A percentile compares a stretch with the other conserved stretches of the same genome.
Conservation (phyloP, 257 asterid genomes). For the Jasminum sambac region DNA sequence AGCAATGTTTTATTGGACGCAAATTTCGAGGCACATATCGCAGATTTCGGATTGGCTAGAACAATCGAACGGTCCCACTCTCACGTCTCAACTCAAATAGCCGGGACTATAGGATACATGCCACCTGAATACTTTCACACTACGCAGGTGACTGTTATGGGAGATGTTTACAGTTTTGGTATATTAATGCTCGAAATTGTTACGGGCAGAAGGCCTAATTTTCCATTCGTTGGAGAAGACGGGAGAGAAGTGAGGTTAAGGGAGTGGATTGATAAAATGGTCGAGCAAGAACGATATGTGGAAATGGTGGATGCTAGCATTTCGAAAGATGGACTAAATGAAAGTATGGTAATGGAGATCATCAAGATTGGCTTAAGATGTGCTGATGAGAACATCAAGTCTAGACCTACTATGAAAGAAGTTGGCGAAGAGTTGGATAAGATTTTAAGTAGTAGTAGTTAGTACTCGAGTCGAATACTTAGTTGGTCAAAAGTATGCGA, state of each 20-base stretch:
- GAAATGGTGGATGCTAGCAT: conserved; percentile 69
- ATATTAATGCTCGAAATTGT: conserved; percentile 66
- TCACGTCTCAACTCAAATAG: conserved; percentile 86
- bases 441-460: conserved; percentile 20
- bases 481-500: not conserved
- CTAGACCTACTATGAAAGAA: conserved; percentile 63
- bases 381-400: conserved; percentile 37
- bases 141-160: conserved; percentile 52
- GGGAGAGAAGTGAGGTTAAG: conserved; percentile 68
- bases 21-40: conserved; percentile 65
- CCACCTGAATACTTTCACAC: conserved; percentile 83
- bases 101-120: conserved; percentile 95
- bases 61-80: conserved; percentile 59
- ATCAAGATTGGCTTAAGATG: conserved; percentile 58
- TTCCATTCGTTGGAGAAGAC: conserved; percentile 59
- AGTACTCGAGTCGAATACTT: not conserved
- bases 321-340: conserved; percentile 33
- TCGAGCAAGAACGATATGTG: conserved; percentile 32
- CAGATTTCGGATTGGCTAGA: conserved; percentile 87
- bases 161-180: conserved; percentile 86
- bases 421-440: conserved; percentile 49
- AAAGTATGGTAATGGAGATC: conserved; percentile 40
- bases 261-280: conserved; percentile 59
- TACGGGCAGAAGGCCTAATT: conserved; percentile 68
- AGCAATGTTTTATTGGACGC: conserved; percentile 63